Conservation (phyloP, 1,284 basidiomycete species). For the Fomes fomentarius region DNA sequence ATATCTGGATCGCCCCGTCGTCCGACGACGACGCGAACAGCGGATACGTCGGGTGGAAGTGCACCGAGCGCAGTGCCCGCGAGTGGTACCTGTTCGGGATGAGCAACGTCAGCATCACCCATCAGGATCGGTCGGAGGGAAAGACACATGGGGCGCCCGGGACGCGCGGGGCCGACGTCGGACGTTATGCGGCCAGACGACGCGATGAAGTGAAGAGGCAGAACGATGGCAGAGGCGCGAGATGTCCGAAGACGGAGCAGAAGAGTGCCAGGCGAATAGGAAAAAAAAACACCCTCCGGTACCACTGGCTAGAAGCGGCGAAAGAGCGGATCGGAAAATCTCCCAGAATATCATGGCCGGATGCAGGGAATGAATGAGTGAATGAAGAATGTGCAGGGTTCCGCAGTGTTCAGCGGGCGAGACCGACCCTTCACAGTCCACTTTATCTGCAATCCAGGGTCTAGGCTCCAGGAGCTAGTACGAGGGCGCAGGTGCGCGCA, state of each 20-base stretch:
- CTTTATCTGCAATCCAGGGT: too few species aligned
- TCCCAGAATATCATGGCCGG: not conserved
- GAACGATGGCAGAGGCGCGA: not conserved
- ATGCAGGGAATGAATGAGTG: not conserved
- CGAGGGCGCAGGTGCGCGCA: too few species aligned
- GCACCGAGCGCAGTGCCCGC: constrained; percentile 88
- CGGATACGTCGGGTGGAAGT: constrained; percentile 94
- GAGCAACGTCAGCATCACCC: too few species aligned
- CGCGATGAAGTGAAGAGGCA: not conserved
- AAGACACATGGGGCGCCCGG: not conserved
- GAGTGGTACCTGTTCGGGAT: constrained; percentile 85
- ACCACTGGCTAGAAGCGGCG: not conserved
- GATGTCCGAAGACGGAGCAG: not conserved
- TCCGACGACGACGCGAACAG: constrained; percentile 96
- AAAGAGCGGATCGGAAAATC: not conserved
- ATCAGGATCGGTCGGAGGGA: too few species aligned
- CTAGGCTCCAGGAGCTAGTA: too few species aligned
- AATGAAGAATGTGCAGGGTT: too few species aligned
- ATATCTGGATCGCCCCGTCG: constrained; percentile 96
- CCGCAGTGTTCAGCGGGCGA: too few species aligned
- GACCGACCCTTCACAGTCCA: too few species aligned
- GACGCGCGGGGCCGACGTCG: not conserved
- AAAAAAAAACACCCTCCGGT: too few species aligned
- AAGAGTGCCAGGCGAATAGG: not conserved
- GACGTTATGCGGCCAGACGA: not conserved